Evolutionary conservation across 805 yeast species (phyloP), one percentile per base, ranked within the genome.

Genomic region (Spathaspora boniae): DNA sequence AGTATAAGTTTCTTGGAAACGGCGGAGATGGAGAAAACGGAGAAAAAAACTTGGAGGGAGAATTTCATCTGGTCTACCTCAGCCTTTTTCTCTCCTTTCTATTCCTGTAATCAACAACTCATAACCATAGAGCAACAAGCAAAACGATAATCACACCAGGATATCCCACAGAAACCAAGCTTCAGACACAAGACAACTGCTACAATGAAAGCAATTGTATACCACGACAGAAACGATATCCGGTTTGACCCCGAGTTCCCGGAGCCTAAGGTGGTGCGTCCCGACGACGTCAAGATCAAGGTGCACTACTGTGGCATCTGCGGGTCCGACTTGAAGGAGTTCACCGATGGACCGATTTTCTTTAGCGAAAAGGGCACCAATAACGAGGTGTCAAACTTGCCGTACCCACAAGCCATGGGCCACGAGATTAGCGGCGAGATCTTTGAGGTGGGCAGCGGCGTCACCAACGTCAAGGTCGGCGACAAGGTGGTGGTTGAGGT

Each of bases 361-460:
- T 75, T 76, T 57, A 69, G 66, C 4, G 53, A 60, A 38, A 59
- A 54, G 25, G 68, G 68, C 16, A 48, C 56, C 11, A 52, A 45
- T 36, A 78, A 74, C 26, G 73, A 70, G 28, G 76, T 83, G 78
- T 68, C 65, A 26, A 46, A 56, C 25, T 47, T 47, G 46, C 51
- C 56, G 33, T 60, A 62, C 29, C 62, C 65, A 29, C 67, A 70
- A 38, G 65, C 68, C 25, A 47, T 50, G 53, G 87, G 87, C 25
- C 87, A 81, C 54, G 87, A 81, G 53, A 71, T 81, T 41, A 62
- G 80, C 33, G 87, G 86, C 25, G 68, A 58, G 28, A 81, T 81
- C 25, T 65, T 73, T 11, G 70, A 63, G 28, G 65, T 82, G 22
- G 95, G 93, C 32, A 42, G 65, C 9, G 64, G 70, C 26, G 78